These are phyloP conservation scores for Irpex sp. DNA, from an alignment of 1,284 basidiomycete genomes.

Conservation along the genomic window DNA sequence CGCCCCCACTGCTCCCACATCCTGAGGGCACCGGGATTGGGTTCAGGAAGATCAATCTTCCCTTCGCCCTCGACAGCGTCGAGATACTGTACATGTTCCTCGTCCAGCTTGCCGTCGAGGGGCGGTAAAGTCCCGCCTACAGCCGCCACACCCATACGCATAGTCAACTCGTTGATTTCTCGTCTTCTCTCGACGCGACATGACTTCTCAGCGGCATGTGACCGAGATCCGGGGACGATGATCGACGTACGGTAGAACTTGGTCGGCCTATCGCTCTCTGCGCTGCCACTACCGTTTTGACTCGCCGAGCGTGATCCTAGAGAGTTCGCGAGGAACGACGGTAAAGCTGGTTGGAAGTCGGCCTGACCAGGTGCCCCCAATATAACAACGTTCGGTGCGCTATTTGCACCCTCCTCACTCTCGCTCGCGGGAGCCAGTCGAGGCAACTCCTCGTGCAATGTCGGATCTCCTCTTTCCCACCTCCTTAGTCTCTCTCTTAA, in stretches of 20 bases:
- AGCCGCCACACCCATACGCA: conserved; percentile 74
- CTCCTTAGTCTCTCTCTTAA: conserved; percentile 61
- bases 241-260: conserved; percentile 71
- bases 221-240: conserved; percentile 64
- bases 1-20: conserved; percentile 78
- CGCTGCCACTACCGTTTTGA: not conserved
- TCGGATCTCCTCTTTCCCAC: conserved; percentile 63
- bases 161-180: conserved; percentile 75
- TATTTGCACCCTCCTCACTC: conserved; percentile 32
- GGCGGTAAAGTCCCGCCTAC: conserved; percentile 66
- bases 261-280: conserved; percentile 23
- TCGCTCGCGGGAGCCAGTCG: conserved; percentile 38
- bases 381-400: conserved; percentile 39
- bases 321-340: conserved; percentile 14
- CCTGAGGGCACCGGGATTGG: conserved; percentile 24
- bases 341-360: conserved; percentile 22
- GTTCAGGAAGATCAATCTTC: not conserved
- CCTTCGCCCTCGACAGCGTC: conserved; percentile 17
- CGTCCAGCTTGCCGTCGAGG: conserved; percentile 24
- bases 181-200: conserved; percentile 60
- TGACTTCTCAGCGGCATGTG: conserved; percentile 49
- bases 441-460: conserved; percentile 59
- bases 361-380: conserved; percentile 43
- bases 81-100: not conserved
- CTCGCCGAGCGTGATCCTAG: not conserved